These are phyloP conservation scores for Russula sp. DNA, from an alignment of 768 basidiomycete species.

Conservation along the genomic window DNA sequence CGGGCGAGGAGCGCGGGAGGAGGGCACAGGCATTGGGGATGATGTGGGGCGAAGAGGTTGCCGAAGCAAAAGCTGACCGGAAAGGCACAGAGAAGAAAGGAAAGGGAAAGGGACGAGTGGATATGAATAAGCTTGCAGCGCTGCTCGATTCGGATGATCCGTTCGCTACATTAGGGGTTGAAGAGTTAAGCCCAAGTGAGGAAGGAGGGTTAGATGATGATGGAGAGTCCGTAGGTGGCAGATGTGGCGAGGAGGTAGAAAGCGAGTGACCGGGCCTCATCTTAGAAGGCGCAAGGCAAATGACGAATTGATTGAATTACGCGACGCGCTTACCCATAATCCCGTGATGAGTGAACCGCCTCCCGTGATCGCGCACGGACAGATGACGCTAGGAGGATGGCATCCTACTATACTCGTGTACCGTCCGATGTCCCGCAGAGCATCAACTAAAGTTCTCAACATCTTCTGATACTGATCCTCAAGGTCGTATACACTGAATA, in stretches of 20 bases:
- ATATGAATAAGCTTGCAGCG: constrained; percentile 49
- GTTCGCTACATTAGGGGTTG: neutral
- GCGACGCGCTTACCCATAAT: too few species aligned
- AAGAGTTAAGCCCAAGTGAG: neutral
- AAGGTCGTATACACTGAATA: constrained; percentile 24
- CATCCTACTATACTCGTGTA: too few species aligned
- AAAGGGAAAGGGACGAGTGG: constrained; percentile 36
- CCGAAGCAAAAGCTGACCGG: constrained; percentile 1
- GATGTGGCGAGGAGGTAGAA: too few species aligned
- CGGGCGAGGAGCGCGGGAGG: constrained; percentile 16
- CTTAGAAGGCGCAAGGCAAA: too few species aligned
- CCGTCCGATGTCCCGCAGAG: too few species aligned
- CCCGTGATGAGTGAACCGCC: too few species aligned
- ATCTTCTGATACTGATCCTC: neutral
- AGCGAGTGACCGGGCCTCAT: too few species aligned
- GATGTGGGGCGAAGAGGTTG: constrained; percentile 17
- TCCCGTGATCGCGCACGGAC: too few species aligned
- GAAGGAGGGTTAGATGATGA: neutral
- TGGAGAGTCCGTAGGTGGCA: neutral
- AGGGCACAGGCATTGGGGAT: constrained; percentile 16
- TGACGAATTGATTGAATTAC: too few species aligned
- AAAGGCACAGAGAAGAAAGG: constrained; percentile 28
- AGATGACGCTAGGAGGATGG: too few species aligned
- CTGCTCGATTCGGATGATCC: constrained; percentile 33
- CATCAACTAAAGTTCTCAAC: too few species aligned